Evolutionary conservation across 768 basidiomycete species (phyloP).

Genomic region (Asterophora lycoperdoides): DNA sequence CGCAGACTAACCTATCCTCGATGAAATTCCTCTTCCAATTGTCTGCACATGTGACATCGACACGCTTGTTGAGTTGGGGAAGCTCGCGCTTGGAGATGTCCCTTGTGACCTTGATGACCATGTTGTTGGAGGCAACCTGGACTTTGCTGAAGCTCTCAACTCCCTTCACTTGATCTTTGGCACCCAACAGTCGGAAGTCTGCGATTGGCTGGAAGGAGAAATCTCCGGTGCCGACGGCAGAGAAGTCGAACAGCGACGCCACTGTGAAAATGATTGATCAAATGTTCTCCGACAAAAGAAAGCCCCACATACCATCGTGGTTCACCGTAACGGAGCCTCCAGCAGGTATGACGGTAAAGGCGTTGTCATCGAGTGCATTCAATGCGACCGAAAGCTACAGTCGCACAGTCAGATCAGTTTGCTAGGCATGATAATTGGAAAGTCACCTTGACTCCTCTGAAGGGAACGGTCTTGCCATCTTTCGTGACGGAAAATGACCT

Average conservation of each 20-base stretch:
- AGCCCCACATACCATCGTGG: slow-evolving; percentile 30
- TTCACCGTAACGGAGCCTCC: slow-evolving; percentile 36
- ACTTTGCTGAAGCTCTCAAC: slow-evolving; percentile 23
- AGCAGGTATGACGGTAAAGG: slow-evolving; percentile 35
- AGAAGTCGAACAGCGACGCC: slow-evolving; percentile 40
- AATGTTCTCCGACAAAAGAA: background rate
- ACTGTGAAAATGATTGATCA: slow-evolving; percentile 21
- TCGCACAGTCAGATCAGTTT: background rate
- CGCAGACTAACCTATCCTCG: slow-evolving; percentile 28
- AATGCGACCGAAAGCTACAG: slow-evolving; percentile 35
- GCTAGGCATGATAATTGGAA: background rate
- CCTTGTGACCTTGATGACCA: slow-evolving; percentile 32
- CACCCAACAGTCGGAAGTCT: slow-evolving; percentile 31
- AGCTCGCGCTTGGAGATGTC: slow-evolving; percentile 33
- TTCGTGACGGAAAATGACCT: slow-evolving; percentile 41
- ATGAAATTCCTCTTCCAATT: slow-evolving; percentile 35
- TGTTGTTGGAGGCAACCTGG: slow-evolving; percentile 21
- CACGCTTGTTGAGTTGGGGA: slow-evolving; percentile 30
- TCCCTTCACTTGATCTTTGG: slow-evolving; percentile 14
- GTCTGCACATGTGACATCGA: slow-evolving; percentile 34
- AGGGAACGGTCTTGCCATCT: slow-evolving; percentile 33
- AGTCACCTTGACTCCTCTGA: slow-evolving; percentile 41
- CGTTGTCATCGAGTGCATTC: slow-evolving; percentile 33
- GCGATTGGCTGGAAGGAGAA: slow-evolving; percentile 38
- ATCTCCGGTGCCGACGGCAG: slow-evolving; percentile 33